Evolutionary conservation across 169 alveolate species (phyloP), one percentile per base, ranked within the genome.

Genomic region (Miamiensis avidus): DNA sequence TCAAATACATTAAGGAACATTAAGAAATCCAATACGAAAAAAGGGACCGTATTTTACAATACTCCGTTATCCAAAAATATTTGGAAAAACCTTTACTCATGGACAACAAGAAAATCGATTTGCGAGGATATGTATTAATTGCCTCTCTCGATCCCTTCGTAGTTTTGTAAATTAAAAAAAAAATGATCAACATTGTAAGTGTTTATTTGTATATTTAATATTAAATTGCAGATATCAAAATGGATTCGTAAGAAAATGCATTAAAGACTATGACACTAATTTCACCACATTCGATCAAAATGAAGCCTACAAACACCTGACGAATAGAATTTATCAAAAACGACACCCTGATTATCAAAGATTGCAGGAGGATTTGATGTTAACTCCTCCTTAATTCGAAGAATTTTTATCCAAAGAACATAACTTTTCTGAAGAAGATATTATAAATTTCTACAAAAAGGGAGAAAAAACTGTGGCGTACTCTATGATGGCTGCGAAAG

Each of bases 71-170:
- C 65, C 97, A 97, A 86, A 92, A 93, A 74, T 98, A 98, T 88
- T 89, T 98, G 27, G 95, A 88, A 65, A 93, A 95, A 69, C 99
- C 99, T 30, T 86, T 96, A 86, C 95, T 97, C 31, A 88, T 98
- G 73, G 91, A 96, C 85, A 97, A 94, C 78, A 91, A 96, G 83
- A 98, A 98, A 88, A 97, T 97, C 89, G 99, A 98, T 85, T 90
- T 98, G 76, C 92, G 99, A 76, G 82, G 98, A 30, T 98, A 97
- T 89, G 96, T 96, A 25, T 91, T 97, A 65, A 82, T 98, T n/a
- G 89, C 97, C 65, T 83, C 93, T 31, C 84, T 94, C 20, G 91
- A 89, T 29, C 96, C 95, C 0, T 77, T 91, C 0, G 82, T 93
- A 90, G 76, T 73, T 73, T 73, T 73, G 31, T 49, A 49, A 49